A percentile compares a stretch with the other conserved stretches of the same genome.
These are phyloP conservation scores for Limonomyces culmigenus DNA, from an alignment of 1,284 basidiomycete genomes.

Conservation along the genomic window DNA sequence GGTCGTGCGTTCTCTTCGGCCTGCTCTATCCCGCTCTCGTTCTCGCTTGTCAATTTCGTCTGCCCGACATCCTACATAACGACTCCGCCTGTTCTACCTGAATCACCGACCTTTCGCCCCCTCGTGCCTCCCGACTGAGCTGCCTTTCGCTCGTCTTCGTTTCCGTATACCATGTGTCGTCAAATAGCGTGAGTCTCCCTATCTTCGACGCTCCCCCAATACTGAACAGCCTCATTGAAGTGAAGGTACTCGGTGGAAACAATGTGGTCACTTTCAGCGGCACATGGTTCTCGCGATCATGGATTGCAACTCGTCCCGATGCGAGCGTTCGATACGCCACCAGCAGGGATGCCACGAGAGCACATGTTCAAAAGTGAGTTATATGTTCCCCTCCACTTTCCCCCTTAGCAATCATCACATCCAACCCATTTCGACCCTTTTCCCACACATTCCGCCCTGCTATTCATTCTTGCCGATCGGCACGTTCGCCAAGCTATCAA, in stretches of 20 bases:
- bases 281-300: constrained; percentile 50
- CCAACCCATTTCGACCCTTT: no score
- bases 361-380: constrained; percentile 33
- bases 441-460: no score
- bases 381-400: not conserved
- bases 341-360: constrained; percentile 31
- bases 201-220: constrained; percentile 1
- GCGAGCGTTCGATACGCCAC: constrained; percentile 47
- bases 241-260: constrained; percentile 53
- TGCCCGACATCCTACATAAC: no score
- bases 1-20: no score
- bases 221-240: constrained; percentile 17
- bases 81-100: no score
- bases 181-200: constrained; percentile 17
- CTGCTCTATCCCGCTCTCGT: no score
- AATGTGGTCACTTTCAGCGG: constrained; percentile 58
- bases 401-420: not conserved
- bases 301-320: constrained; percentile 43
- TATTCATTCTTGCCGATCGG: no score
- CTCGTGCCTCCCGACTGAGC: no score
- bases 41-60: no score
- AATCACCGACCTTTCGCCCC: no score
- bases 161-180: constrained; percentile 19
- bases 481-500: no score
- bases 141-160: no score